Conservation (phyloP, 2,329 filamentous ascomycete species). For the Akanthomyces dipterigenus region DNA sequence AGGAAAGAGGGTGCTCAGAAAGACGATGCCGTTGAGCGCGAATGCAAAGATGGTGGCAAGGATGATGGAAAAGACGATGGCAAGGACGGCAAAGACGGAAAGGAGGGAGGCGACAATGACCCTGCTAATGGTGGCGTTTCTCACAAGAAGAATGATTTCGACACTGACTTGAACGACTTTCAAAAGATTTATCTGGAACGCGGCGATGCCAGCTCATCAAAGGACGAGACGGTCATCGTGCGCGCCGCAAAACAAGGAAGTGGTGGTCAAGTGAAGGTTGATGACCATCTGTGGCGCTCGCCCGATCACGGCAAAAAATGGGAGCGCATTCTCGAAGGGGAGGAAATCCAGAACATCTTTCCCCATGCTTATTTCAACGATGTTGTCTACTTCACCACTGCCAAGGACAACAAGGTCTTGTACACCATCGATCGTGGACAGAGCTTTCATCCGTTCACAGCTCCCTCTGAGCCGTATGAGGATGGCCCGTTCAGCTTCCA, state of each 20-base stretch:
- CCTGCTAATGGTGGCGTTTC: conserved; percentile 62
- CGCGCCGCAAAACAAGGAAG: conserved; percentile 35
- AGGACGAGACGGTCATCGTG: conserved; percentile 66
- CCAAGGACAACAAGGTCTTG: conserved; percentile 52
- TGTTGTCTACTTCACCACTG: conserved; percentile 78
- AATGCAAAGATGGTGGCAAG: conserved; percentile 47
- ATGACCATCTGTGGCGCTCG: conserved; percentile 63
- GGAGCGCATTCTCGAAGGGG: conserved; percentile 61
- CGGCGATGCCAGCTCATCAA: conserved; percentile 52
- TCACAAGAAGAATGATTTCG: conserved; percentile 55
- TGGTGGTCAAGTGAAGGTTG: conserved; percentile 25
- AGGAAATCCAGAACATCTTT: conserved; percentile 63
- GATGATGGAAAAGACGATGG: conserved; percentile 60
- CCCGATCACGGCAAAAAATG: conserved; percentile 86
- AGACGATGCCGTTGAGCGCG: conserved; percentile 65
- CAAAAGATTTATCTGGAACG: conserved; percentile 74
- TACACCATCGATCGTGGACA: conserved; percentile 78
- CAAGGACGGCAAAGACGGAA: conserved; percentile 21
- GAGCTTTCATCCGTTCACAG: conserved; percentile 66
- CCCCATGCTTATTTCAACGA: conserved; percentile 79
- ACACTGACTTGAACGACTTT: conserved; percentile 44
- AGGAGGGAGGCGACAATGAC: conserved; percentile 19
- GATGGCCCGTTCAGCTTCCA: conserved; percentile 65
- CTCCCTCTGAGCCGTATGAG: conserved; percentile 47
- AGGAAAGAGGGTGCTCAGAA: conserved; percentile 54